Base-by-base conservation (phyloP, 2,329 filamentous ascomycete species). In the Pseudopyrenochaeta lycopersici region DNA sequence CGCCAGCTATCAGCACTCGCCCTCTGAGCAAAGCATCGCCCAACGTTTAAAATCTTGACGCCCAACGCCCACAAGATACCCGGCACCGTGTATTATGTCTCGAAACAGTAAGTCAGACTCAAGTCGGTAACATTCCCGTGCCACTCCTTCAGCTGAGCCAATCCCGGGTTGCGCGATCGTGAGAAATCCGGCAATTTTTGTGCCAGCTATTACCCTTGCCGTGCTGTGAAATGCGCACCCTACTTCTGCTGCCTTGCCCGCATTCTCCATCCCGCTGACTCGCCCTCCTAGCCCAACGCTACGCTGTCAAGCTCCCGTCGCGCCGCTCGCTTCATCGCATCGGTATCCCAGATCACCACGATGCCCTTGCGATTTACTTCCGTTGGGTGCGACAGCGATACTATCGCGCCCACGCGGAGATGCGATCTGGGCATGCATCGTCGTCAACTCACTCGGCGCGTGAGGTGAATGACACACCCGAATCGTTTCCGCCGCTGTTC, bases 341-440 rank as follows among this genome's bases (percentile, higher is more conserved):
- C 39, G 64, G 67, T 43, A 60, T 70, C 41, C 65, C 65, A 7
- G 51, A 63, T 40, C 59, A 54, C 29, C 46, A 56, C 23, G 64
- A 69, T 21, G 52, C 61, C 14, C 57, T 71, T 27, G 62, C 66
- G 9, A 31, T 70, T 2, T 67, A 66, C 15, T 42, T 71, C 7
- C 62, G 49, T 54, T 70, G 64, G 67, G 31, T 47, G 31, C 56
- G 56, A 2, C 61, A 65, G 40, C 58, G 52, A 7, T 59, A 52
- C 21, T 63, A 56, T 23, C 50, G 33, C 15, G 17, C 38, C 2
- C 40, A 57, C 29, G 40, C 20, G 36, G 17, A n/a, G 36, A 39
- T 21, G 21, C n/a, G 4, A 12, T 38, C 10, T 50, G 27, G 5
- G 23, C 40, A 29, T 30, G 10, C 40, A 9, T 29, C 35, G 15